These are phyloP conservation scores for Ligustrum vulgare DNA, from an alignment of 257 asterid species.

Conservation along the genomic window DNA sequence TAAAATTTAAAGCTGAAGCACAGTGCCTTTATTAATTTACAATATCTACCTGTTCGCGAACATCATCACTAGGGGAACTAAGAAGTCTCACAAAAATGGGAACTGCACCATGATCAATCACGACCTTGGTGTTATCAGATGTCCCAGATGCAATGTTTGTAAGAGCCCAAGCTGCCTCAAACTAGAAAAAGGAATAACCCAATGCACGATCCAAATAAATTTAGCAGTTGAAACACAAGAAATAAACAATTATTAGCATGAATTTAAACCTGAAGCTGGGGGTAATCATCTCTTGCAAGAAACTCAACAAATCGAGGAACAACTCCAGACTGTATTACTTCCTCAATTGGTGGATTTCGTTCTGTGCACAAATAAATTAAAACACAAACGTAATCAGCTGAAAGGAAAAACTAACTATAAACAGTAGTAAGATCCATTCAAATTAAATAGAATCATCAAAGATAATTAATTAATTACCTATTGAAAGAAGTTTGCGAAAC, in stretches of 20 bases:
- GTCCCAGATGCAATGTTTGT: conserved; percentile 97
- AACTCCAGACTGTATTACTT: conserved; percentile 89
- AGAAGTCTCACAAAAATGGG: conserved; percentile 82
- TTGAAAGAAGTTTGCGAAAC: conserved; percentile 91
- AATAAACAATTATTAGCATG: neutral
- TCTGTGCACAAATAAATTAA: conserved; percentile 41
- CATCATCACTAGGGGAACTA: conserved; percentile 80
- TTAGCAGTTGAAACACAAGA: neutral
- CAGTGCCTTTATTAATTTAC: neutral
- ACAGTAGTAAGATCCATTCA: neutral
- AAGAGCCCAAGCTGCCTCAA: conserved; percentile 98
- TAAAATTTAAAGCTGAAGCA: neutral
- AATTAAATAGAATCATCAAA: neutral
- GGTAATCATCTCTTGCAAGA: conserved; percentile 81
- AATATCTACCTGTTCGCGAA: conserved; percentile 78
- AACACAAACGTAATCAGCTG: conserved; percentile 3
- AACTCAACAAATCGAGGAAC: conserved; percentile 87
- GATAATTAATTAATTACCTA: conserved; percentile 39
- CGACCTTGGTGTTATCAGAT: conserved; percentile 84
- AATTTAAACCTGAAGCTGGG: conserved; percentile 69
- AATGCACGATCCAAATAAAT: conserved; percentile 4
- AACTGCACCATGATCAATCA: conserved; percentile 88
- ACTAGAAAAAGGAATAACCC: conserved; percentile 41
- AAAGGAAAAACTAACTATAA: conserved; percentile 4
- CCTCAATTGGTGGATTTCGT: conserved; percentile 90